These are phyloP conservation scores for Cornus controversa DNA, from an alignment of 148 eudicot genomes.

Conservation along the genomic window DNA sequence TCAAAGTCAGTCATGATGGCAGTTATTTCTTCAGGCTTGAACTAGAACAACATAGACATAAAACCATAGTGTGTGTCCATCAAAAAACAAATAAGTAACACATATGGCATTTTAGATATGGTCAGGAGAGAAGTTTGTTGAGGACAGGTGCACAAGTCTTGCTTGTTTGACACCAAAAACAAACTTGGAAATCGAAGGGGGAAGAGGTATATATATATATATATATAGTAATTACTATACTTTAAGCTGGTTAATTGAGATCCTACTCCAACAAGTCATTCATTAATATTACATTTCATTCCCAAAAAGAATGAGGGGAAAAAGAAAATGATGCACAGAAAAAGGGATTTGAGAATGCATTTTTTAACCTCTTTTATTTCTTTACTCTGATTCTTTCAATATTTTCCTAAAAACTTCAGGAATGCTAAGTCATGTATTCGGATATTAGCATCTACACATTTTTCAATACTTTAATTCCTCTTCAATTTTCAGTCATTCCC, in stretches of 20 bases:
- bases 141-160: neutral
- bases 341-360: no score
- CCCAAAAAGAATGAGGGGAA: neutral
- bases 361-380: neutral
- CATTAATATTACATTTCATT: neutral
- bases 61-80: neutral
- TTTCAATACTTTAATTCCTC: no score
- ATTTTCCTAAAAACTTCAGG: no score
- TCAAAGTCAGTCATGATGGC: conserved; percentile 23
- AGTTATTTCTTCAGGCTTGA: conserved; percentile 14
- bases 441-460: no score
- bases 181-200: neutral
- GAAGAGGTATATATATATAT: neutral
- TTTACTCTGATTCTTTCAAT: neutral
- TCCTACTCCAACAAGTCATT: neutral
- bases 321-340: neutral
- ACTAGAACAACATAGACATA: conserved; percentile 9
- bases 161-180: neutral
- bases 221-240: neutral
- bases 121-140: no score
- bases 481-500: no score
- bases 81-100: neutral
- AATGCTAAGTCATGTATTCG: no score
- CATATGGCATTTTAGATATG: neutral
- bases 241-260: neutral